Evolutionary conservation across 805 yeast species (phyloP).

Genomic region (Blastobotrys chiropterorum): DNA sequence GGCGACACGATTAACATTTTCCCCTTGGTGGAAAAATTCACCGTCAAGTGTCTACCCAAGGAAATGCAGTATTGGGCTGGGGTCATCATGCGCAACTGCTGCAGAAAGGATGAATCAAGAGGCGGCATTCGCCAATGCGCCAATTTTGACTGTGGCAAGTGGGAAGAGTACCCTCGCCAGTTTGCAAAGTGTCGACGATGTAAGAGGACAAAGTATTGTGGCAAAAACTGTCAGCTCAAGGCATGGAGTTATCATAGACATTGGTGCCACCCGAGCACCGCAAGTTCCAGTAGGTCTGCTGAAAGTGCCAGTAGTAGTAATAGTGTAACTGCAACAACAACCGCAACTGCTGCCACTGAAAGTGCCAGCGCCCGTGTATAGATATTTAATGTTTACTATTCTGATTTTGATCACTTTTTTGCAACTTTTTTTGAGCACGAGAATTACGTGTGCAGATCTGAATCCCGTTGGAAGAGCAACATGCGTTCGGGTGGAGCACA

Average conservation of each 20-base stretch:
- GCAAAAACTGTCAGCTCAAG: constrained; percentile 81
- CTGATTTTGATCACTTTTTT: no score
- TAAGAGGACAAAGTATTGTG: constrained; percentile 90
- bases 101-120: constrained; percentile 78
- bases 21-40: constrained; percentile 88
- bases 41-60: constrained; percentile 59
- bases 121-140: constrained; percentile 96
- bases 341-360: background rate
- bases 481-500: no score
- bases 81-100: constrained; percentile 94
- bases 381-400: background rate
- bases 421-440: no score
- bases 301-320: background rate
- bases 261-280: constrained; percentile 55
- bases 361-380: background rate
- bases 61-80: constrained; percentile 96
- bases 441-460: no score
- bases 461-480: no score
- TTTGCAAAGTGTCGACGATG: constrained; percentile 94
- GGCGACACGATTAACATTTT: constrained; percentile 55
- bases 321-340: background rate
- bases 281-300: background rate
- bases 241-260: constrained; percentile 93
- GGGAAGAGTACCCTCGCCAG: constrained; percentile 88
- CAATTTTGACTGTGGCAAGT: constrained; percentile 82